phyloP scores from a whole-genome alignment of 331 rosid species.

The Acacia pycnantha region DNA sequence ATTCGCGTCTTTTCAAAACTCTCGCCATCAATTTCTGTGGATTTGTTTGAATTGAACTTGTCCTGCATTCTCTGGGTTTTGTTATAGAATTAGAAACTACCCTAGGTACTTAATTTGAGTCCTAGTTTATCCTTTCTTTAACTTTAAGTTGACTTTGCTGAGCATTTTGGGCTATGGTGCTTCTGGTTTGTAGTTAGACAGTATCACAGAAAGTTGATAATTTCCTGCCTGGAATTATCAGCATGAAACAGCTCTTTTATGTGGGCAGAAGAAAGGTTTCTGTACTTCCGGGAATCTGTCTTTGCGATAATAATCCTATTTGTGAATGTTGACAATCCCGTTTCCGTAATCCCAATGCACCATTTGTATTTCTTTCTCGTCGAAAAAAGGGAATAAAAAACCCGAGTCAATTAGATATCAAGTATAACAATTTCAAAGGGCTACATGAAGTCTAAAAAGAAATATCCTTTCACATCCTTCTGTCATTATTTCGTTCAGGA shows the following conservation, averaged over 20 bases:
- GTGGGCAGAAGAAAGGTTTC: not conserved
- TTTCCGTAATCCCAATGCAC: not conserved
- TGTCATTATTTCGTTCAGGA: conserved; percentile 16
- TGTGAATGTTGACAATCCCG: conserved; percentile 20
- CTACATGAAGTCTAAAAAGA: not conserved
- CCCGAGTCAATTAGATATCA: not conserved
- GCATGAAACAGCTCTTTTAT: conserved; percentile 2
- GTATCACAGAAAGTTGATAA: not conserved
- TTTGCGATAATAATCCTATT: not conserved
- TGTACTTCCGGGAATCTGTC: conserved; percentile 8
- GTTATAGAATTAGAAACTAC: conserved; percentile 22
- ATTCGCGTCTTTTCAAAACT: not conserved
- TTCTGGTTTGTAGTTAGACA: not conserved
- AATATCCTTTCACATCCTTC: conserved; percentile 11
- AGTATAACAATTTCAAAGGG: not conserved
- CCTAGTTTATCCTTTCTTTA: not conserved
- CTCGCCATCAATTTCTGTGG: not conserved
- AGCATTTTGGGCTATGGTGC: not conserved
- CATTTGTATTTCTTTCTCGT: not conserved
- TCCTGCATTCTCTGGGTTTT: conserved; percentile 17
- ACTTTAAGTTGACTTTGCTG: not conserved
- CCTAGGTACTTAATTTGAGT: conserved; percentile 8
- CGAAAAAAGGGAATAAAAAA: not conserved
- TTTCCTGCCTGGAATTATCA: not conserved
- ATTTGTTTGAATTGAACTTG: conserved; percentile 22